These are phyloP conservation scores for Eimeria brunetti DNA, from an alignment of 169 alveolate species.

Conservation along the genomic window DNA sequence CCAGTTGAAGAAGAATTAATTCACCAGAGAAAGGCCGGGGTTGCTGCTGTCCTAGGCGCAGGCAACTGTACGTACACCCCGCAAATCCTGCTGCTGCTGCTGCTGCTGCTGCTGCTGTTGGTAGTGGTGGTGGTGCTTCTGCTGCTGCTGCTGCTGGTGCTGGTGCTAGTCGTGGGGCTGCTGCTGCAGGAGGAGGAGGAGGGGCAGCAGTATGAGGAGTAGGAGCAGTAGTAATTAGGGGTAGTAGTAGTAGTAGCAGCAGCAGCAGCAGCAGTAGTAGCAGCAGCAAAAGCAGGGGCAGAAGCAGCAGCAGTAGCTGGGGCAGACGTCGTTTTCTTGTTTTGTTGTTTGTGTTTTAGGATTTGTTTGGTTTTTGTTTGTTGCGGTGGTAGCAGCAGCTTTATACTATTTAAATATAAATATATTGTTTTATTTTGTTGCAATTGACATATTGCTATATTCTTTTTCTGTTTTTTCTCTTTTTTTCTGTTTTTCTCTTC, in stretches of 20 bases:
- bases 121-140: too few species aligned
- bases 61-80: conserved; percentile 68
- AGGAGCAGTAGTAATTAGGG: too few species aligned
- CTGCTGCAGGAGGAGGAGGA: too few species aligned
- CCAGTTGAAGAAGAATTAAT: conserved; percentile 52
- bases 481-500: neutral
- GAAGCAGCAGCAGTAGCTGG: too few species aligned
- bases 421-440: neutral
- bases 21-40: conserved; percentile 24
- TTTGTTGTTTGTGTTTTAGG: neutral
- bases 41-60: conserved; percentile 68
- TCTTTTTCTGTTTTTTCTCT: neutral
- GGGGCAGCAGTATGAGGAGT: too few species aligned
- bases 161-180: too few species aligned
- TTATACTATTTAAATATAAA: too few species aligned
- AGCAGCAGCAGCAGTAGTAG: too few species aligned
- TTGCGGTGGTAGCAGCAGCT: too few species aligned
- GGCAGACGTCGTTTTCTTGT: too few species aligned
- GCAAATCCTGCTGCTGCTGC: neutral
- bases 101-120: conserved; percentile 10
- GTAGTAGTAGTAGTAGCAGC: too few species aligned
- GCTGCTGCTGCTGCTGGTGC: neutral
- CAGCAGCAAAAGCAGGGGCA: too few species aligned
- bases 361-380: neutral
- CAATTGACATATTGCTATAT: neutral